Percentiles rank a stretch among this genome's conserved stretches.
These are phyloP conservation scores for Claviceps fusiformis DNA, from an alignment of 2,329 filamentous ascomycete species.

Conservation along the genomic window DNA sequence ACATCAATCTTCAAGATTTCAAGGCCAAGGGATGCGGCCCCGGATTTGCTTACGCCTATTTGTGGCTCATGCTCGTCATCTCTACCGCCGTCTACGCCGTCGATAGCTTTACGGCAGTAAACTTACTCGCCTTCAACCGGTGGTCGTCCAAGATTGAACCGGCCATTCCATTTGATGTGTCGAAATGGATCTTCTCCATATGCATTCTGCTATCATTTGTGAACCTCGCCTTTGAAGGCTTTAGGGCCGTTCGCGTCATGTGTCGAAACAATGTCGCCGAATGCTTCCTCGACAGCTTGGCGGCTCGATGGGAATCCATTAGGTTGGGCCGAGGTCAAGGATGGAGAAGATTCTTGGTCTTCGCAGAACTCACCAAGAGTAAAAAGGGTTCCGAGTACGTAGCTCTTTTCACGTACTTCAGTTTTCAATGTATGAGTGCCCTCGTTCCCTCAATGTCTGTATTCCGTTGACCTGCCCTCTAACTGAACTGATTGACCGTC, in stretches of 20 bases:
- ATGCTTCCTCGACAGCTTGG: constrained; percentile 79
- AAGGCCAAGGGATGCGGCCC: constrained; percentile 67
- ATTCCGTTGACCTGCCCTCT: not conserved
- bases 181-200: constrained; percentile 88
- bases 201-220: constrained; percentile 87
- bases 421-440: constrained; percentile 41
- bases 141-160: constrained; percentile 81
- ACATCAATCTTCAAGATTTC: constrained; percentile 69
- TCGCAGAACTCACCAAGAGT: constrained; percentile 78
- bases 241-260: constrained; percentile 70
- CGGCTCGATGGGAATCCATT: constrained; percentile 71
- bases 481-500: not conserved
- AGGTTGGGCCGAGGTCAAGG: constrained; percentile 63
- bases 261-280: constrained; percentile 75
- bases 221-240: constrained; percentile 66
- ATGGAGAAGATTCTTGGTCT: constrained; percentile 84
- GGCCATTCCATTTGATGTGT: constrained; percentile 59
- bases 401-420: constrained; percentile 83
- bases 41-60: constrained; percentile 67
- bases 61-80: constrained; percentile 67
- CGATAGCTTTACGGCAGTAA: constrained; percentile 87
- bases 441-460: not conserved
- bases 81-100: constrained; percentile 77
- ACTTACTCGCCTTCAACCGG: constrained; percentile 73
- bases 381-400: constrained; percentile 85